Percentiles rank a stretch among this genome's conserved stretches.
Evolutionary conservation across 176 grass and related monocot genomes (phyloP).

Genomic region (Oryza australiensis): DNA sequence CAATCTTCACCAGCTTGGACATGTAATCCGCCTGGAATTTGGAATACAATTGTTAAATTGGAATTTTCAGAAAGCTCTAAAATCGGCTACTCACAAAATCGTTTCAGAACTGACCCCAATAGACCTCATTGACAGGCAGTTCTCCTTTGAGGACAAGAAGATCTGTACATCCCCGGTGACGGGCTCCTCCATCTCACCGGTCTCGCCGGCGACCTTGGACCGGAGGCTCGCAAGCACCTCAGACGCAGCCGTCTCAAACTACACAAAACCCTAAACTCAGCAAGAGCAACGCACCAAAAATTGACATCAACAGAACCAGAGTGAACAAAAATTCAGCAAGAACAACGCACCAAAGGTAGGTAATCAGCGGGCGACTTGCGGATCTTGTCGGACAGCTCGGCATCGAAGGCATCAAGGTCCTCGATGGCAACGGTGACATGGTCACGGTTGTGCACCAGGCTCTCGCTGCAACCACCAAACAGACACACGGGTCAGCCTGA

Average conservation of each 20-base stretch:
- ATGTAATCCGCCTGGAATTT: conserved; percentile 72
- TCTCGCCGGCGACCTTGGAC: conserved; percentile 84
- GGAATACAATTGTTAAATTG: background rate
- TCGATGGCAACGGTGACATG: conserved; percentile 89
- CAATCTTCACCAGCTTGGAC: conserved; percentile 95
- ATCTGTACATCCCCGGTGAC: conserved; percentile 80
- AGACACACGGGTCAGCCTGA: background rate
- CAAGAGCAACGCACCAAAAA: conserved; percentile 38
- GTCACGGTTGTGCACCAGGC: conserved; percentile 83
- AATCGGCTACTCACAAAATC: background rate
- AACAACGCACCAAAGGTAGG: conserved; percentile 60
- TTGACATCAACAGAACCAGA: background rate
- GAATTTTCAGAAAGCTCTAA: background rate
- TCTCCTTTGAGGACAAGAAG: conserved; percentile 90
- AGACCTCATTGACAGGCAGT: conserved; percentile 78
- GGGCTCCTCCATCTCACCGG: conserved; percentile 95
- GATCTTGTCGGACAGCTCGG: conserved; percentile 85
- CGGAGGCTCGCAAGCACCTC: conserved; percentile 77
- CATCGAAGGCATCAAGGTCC: conserved; percentile 90
- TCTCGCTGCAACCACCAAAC: conserved; percentile 53
- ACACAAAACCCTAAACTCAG: background rate
- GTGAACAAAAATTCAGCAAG: background rate
- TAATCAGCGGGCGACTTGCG: conserved; percentile 88
- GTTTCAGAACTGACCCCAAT: conserved; percentile 59
- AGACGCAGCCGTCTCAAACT: conserved; percentile 80